A percentile compares a stretch with the other conserved stretches of the same genome.
phyloP scores from a whole-genome alignment of 202 grass and related monocot species.

The Eragrostis tef region DNA sequence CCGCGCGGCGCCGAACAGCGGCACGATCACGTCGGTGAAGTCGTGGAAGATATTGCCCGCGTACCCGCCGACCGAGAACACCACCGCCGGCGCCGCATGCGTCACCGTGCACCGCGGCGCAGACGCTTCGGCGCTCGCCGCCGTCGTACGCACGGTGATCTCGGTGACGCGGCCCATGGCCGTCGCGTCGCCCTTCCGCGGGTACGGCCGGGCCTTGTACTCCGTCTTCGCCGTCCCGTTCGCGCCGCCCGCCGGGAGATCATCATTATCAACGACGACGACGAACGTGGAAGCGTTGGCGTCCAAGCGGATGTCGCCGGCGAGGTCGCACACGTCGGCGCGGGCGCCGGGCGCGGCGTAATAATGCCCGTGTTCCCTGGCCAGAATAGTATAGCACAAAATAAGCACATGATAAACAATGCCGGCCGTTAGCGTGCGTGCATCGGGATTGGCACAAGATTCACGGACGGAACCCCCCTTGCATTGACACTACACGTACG shows the following conservation, averaged over 20 bases:
- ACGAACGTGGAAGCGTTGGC: slow-evolving; percentile 55
- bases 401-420: not conserved
- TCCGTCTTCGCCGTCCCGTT: not conserved
- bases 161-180: slow-evolving; percentile 55
- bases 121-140: not conserved
- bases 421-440: not conserved
- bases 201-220: slow-evolving; percentile 64
- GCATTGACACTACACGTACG: not conserved
- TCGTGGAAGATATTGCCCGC: slow-evolving; percentile 91
- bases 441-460: not conserved
- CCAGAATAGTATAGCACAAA: not conserved
- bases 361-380: slow-evolving; percentile 4
- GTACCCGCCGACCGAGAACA: slow-evolving; percentile 79
- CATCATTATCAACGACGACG: slow-evolving; percentile 27
- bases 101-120: slow-evolving; percentile 50
- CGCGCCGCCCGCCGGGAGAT: not conserved
- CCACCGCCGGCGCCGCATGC: slow-evolving; percentile 49
- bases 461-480: not conserved
- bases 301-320: slow-evolving; percentile 67
- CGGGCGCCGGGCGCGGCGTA: slow-evolving; percentile 46
- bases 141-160: slow-evolving; percentile 50
- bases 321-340: slow-evolving; percentile 61
- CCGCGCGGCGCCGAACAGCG: slow-evolving; percentile 57
- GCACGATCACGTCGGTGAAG: slow-evolving; percentile 80
- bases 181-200: slow-evolving; percentile 68